phyloP scores from a whole-genome alignment of 2,329 filamentous ascomycete species.

The Paramyrothecium sp. region DNA sequence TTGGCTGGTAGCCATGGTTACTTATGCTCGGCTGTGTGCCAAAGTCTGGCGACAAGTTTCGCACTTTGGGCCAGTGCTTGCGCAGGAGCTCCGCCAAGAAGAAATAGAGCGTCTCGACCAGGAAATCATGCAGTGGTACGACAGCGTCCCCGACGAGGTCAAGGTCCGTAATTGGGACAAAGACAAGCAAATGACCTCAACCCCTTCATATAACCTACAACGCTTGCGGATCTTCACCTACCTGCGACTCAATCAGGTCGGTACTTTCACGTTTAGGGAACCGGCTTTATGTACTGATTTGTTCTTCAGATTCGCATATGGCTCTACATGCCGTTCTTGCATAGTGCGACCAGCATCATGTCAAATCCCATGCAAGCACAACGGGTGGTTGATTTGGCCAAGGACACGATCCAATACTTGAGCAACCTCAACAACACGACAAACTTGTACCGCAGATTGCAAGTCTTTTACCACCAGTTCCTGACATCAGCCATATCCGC shows the following conservation, averaged over 20 bases:
- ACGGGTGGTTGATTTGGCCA: constrained; percentile 71
- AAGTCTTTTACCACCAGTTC: constrained; percentile 81
- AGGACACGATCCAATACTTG: constrained; percentile 73
- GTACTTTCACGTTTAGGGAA: too few species aligned
- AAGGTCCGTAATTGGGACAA: constrained; percentile 59
- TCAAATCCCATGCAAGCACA: constrained; percentile 72
- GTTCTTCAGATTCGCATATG: constrained; percentile 69
- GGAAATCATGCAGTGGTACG: constrained; percentile 85
- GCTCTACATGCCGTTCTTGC: constrained; percentile 83
- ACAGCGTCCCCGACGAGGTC: constrained; percentile 63
- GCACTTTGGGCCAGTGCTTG: constrained; percentile 60
- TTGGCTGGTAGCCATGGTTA: constrained; percentile 81
- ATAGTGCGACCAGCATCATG: constrained; percentile 80
- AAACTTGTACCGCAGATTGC: constrained; percentile 68
- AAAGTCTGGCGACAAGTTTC: constrained; percentile 84
- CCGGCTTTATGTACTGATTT: constrained; percentile 7
- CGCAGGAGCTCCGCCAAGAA: constrained; percentile 64
- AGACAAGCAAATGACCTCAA: constrained; percentile 49
- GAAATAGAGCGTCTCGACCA: constrained; percentile 80
- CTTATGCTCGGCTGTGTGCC: constrained; percentile 78
- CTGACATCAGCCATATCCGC: constrained; percentile 73
- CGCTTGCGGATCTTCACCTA: constrained; percentile 83
- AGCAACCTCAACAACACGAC: constrained; percentile 70
- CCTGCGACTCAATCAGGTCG: constrained; percentile 75
- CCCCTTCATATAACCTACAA: constrained; percentile 63